Percentiles rank a stretch among this genome's conserved stretches.
phyloP scores from a whole-genome alignment of 2,329 filamentous ascomycete species.

The Reticulascus tulasneorum region DNA sequence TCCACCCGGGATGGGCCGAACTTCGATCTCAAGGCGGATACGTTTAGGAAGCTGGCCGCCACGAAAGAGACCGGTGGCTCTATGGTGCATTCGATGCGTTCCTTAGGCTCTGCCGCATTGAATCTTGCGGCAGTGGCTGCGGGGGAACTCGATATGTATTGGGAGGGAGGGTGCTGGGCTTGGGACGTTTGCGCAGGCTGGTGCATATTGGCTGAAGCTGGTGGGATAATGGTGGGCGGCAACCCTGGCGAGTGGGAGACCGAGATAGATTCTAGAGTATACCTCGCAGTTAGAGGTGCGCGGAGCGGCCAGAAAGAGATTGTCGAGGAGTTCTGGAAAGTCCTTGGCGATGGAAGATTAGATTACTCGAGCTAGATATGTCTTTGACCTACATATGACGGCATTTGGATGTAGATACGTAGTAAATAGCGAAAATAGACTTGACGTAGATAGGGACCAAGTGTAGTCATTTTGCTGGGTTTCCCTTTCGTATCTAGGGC shows the following conservation, averaged over 20 bases:
- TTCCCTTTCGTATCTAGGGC: too few relatives aligned
- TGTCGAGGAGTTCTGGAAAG: slow-evolving; percentile 60
- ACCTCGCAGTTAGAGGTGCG: slow-evolving; percentile 60
- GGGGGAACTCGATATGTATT: slow-evolving; percentile 70
- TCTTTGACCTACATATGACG: background rate
- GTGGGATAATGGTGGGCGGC: slow-evolving; percentile 66
- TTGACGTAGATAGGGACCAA: too few relatives aligned
- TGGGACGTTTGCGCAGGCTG: slow-evolving; percentile 84
- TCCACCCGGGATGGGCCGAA: slow-evolving; percentile 64
- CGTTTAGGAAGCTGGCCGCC: slow-evolving; percentile 59
- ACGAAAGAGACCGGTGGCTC: slow-evolving; percentile 59
- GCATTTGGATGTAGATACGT: background rate
- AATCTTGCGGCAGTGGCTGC: slow-evolving; percentile 71
- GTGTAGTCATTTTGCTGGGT: too few relatives aligned
- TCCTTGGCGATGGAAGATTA: slow-evolving; percentile 52
- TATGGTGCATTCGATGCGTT: slow-evolving; percentile 74
- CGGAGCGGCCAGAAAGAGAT: slow-evolving; percentile 57
- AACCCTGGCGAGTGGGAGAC: slow-evolving; percentile 72
- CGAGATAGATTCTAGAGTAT: slow-evolving; percentile 54
- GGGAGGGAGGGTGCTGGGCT: slow-evolving; percentile 81
- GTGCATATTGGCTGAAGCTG: slow-evolving; percentile 71
- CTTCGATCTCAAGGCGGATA: slow-evolving; percentile 64
- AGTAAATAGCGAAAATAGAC: background rate
- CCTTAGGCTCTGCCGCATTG: slow-evolving; percentile 67
- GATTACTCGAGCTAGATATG: slow-evolving; percentile 31